These are phyloP conservation scores for Candida berthetii DNA, from an alignment of 805 yeast species.

Conservation along the genomic window DNA sequence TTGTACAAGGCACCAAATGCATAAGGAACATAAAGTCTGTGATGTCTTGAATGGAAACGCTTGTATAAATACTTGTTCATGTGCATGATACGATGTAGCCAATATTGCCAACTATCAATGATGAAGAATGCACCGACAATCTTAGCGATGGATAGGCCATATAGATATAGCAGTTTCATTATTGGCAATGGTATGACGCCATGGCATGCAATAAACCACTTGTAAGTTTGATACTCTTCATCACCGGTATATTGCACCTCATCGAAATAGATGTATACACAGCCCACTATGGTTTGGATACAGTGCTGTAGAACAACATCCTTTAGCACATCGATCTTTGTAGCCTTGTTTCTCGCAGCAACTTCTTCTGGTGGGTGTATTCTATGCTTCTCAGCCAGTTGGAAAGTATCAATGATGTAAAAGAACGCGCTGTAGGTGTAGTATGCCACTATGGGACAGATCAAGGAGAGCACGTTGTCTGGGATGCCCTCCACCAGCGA, in stretches of 20 bases:
- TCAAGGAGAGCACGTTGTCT: conserved; percentile 67
- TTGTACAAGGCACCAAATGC: conserved; percentile 96
- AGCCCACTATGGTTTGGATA: conserved; percentile 74
- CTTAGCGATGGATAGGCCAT: conserved; percentile 55
- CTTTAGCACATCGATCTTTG: conserved; percentile 58
- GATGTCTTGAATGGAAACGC: conserved; percentile 90
- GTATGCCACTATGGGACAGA: conserved; percentile 75
- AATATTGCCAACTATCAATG: conserved; percentile 94
- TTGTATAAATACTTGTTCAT: conserved; percentile 67
- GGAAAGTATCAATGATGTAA: conserved; percentile 66
- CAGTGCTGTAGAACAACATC: conserved; percentile 85
- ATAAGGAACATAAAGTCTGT: conserved; percentile 89
- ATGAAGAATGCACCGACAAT: conserved; percentile 59
- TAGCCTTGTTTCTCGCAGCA: conserved; percentile 65
- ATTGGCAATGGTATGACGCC: conserved; percentile 35
- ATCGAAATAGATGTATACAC: conserved; percentile 49
- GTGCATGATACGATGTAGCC: conserved; percentile 88
- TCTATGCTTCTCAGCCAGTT: conserved; percentile 76
- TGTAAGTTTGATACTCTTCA: conserved; percentile 43
- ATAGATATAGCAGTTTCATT: conserved; percentile 51
- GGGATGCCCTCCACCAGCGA: conserved; percentile 53
- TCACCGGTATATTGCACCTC: conserved; percentile 44
- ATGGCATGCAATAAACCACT: conserved; percentile 22
- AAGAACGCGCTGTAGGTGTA: conserved; percentile 76
- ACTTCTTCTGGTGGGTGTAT: conserved; percentile 93